phyloP scores from a whole-genome alignment of 2,329 filamentous ascomycete genomes.

The Neophaeococcomyces mojaviensis region DNA sequence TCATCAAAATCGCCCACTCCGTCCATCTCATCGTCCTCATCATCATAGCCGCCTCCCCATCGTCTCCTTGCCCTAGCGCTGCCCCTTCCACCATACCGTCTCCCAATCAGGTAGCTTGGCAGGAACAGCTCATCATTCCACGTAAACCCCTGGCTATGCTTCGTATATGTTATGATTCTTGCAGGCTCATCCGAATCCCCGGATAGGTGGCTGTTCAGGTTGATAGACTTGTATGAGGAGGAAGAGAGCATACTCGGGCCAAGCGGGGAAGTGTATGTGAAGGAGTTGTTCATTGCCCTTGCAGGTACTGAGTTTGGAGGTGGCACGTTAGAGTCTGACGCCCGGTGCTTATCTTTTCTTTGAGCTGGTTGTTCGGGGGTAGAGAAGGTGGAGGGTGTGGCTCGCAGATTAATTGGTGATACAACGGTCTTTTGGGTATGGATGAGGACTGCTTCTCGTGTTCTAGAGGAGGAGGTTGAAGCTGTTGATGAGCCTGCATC shows the following conservation, averaged over 20 bases:
- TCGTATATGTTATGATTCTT: slow-evolving; percentile 23
- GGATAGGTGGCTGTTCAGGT: slow-evolving; percentile 18
- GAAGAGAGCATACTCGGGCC: slow-evolving; percentile 23
- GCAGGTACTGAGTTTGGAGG: slow-evolving; percentile 8
- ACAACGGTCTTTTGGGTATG: slow-evolving; percentile 1
- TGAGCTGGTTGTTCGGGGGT: slow-evolving; percentile 8
- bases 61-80: slow-evolving; percentile 19
- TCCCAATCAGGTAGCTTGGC: slow-evolving; percentile 22
- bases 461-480: not conserved
- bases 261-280: slow-evolving; percentile 17
- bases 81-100: slow-evolving; percentile 20
- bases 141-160: slow-evolving; percentile 23
- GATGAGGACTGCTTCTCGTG: not conserved
- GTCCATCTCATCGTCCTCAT: slow-evolving; percentile 16
- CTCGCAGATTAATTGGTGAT: not conserved
- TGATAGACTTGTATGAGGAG: slow-evolving; percentile 24
- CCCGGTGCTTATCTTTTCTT: slow-evolving; percentile 20
- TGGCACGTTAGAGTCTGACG: slow-evolving; percentile 14
- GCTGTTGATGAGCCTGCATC: slow-evolving; percentile 18
- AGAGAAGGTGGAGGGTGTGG: not conserved
- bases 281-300: slow-evolving; percentile 10
- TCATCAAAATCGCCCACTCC: slow-evolving; percentile 10
- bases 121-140: slow-evolving; percentile 26
- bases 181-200: slow-evolving; percentile 22
- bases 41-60: slow-evolving; percentile 22